Conservation (phyloP, 495 filamentous ascomycete species). For the Penicillium cinerascens region DNA sequence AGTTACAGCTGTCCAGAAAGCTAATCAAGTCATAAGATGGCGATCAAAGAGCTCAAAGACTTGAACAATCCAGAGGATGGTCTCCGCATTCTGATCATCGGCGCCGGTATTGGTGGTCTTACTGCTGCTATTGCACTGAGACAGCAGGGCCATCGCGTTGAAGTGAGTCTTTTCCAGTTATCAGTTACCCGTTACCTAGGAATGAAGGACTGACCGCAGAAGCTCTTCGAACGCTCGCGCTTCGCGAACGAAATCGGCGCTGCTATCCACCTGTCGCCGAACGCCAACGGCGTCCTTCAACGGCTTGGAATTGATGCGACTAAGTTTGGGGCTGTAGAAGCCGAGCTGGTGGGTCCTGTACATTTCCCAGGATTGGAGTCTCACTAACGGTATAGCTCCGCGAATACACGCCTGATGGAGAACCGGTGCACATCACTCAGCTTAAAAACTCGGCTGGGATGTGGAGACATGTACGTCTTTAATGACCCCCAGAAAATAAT, state of each 20-base stretch:
- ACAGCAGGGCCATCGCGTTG: conserved; percentile 51
- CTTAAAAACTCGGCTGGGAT: conserved; percentile 29
- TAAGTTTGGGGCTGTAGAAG: conserved; percentile 35
- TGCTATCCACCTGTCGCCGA: conserved; percentile 54
- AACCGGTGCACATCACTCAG: conserved; percentile 29
- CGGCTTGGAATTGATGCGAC: conserved; percentile 39
- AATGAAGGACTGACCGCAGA: not conserved
- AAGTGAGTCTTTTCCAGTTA: conserved; percentile 20
- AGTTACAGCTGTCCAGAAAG: not conserved
- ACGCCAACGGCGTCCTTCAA: conserved; percentile 47
- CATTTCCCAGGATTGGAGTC: not conserved
- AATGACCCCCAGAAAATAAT: not conserved
- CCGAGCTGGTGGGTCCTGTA: conserved; percentile 22
- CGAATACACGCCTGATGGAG: conserved; percentile 29
- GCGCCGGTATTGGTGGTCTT: conserved; percentile 55
- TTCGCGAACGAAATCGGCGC: conserved; percentile 55
- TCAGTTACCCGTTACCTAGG: too few species aligned
- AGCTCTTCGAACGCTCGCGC: conserved; percentile 54
- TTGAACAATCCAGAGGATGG: conserved; percentile 10
- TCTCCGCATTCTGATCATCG: conserved; percentile 48
- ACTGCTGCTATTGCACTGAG: conserved; percentile 52
- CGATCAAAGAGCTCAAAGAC: conserved; percentile 12
- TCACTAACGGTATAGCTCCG: conserved; percentile 22
- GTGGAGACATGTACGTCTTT: conserved; percentile 38
- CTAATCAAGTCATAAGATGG: conserved; percentile 4